Percentiles rank a stretch among this genome's conserved stretches.
These are phyloP conservation scores for Emmonsia crescens DNA, from an alignment of 2,329 filamentous ascomycete species.

Conservation along the genomic window DNA sequence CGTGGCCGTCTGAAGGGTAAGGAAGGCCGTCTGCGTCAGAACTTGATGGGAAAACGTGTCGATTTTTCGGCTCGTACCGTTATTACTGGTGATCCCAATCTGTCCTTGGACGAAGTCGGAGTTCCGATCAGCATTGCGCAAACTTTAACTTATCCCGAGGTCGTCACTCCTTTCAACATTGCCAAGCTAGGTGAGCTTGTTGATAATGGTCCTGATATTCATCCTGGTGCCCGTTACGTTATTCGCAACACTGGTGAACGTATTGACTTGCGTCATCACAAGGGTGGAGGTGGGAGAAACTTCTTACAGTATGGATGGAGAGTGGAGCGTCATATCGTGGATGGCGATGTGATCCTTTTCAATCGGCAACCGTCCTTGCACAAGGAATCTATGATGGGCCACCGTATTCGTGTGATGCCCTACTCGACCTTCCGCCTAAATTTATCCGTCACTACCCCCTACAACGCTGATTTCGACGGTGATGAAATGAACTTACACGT, in stretches of 20 bases:
- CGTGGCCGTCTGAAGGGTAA: slow-evolving; percentile 97
- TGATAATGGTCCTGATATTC: slow-evolving; percentile 84
- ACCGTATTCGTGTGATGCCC: slow-evolving; percentile 94
- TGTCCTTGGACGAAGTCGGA: slow-evolving; percentile 93
- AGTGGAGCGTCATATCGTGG: slow-evolving; percentile 90
- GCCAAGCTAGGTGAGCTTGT: slow-evolving; percentile 81
- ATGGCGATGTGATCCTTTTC: slow-evolving; percentile 98
- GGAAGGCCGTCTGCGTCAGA: slow-evolving; percentile 92
- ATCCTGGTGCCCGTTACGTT: slow-evolving; percentile 93
- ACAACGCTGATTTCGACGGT: slow-evolving; percentile 99
- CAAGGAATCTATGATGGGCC: slow-evolving; percentile 99
- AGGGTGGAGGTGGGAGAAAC: slow-evolving; percentile 66
- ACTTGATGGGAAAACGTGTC: slow-evolving; percentile 99
- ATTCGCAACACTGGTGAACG: slow-evolving; percentile 87
- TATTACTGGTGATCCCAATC: slow-evolving; percentile 95
- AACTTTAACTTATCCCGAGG: slow-evolving; percentile 91
- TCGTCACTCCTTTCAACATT: slow-evolving; percentile 96
- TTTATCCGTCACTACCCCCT: slow-evolving; percentile 91
- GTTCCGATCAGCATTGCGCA: slow-evolving; percentile 88
- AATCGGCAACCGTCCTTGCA: slow-evolving; percentile 98
- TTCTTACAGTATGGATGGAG: slow-evolving; percentile 95
- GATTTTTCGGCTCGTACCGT: slow-evolving; percentile 99
- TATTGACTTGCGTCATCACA: slow-evolving; percentile 90
- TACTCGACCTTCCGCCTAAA: slow-evolving; percentile 98
- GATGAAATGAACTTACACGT: slow-evolving; percentile 99